These are phyloP conservation scores for Houttuynia cordata DNA, from an alignment of 164 flowering plant species.

Conservation along the genomic window DNA sequence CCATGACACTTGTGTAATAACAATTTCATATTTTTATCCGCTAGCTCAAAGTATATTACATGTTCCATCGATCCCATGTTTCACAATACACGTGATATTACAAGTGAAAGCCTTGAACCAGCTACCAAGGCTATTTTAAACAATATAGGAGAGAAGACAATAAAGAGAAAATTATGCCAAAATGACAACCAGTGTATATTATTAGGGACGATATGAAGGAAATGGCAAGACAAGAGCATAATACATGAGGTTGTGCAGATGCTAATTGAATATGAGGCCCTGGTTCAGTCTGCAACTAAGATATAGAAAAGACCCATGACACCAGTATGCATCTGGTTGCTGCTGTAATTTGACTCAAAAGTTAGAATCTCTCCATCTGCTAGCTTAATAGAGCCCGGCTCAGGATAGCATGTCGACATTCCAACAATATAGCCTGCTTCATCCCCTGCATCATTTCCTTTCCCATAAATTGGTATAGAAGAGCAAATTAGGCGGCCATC, in stretches of 20 bases:
- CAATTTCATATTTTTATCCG: too few species aligned
- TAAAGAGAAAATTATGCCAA: too few species aligned
- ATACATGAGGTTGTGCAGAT: slow-evolving; percentile 14
- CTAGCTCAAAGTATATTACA: too few species aligned
- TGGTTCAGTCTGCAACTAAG: slow-evolving; percentile 45
- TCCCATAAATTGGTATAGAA: slow-evolving; percentile 62
- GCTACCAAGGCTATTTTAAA: background rate
- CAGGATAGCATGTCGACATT: slow-evolving; percentile 83
- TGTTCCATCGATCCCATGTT: too few species aligned
- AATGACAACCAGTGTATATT: too few species aligned
- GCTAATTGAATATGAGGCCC: slow-evolving; percentile 2
- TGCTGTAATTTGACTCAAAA: slow-evolving; percentile 57
- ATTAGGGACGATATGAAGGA: background rate
- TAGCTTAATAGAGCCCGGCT: slow-evolving; percentile 52
- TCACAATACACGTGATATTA: too few species aligned
- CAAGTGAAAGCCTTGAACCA: background rate
- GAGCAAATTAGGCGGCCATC: slow-evolving; percentile 67
- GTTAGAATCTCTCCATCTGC: slow-evolving; percentile 44
- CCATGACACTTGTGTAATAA: too few species aligned
- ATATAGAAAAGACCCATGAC: slow-evolving; percentile 86
- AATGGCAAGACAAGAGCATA: slow-evolving; percentile 1
- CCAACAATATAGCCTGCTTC: slow-evolving; percentile 81
- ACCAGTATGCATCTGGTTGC: slow-evolving; percentile 45
- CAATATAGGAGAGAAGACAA: too few species aligned
- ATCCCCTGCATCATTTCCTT: slow-evolving; percentile 59